A percentile compares a stretch with the other conserved stretches of the same genome.
phyloP scores from a whole-genome alignment of 768 basidiomycete genomes.

The Lactarius tabidus region DNA sequence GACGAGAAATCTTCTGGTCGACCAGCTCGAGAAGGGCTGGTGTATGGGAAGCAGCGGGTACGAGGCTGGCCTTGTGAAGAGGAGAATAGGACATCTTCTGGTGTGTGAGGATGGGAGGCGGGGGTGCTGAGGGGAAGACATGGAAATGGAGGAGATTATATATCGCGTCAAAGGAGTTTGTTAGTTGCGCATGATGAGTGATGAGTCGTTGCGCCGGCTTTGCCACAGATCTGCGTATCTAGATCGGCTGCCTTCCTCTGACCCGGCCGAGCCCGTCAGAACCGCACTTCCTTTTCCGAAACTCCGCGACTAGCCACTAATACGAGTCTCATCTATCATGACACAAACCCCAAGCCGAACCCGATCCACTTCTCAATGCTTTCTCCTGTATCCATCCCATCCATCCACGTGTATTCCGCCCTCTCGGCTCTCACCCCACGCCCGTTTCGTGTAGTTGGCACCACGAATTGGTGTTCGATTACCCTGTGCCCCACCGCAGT shows the following conservation, averaged over 20 bases:
- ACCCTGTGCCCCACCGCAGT: slow-evolving; percentile 1
- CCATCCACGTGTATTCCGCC: slow-evolving; percentile 11
- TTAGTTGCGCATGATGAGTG: not conserved
- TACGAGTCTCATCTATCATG: slow-evolving; percentile 4
- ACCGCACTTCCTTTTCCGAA: slow-evolving; percentile 6
- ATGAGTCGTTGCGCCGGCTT: not conserved
- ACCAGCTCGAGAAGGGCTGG: slow-evolving; percentile 66
- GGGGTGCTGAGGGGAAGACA: slow-evolving; percentile 22
- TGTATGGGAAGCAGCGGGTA: slow-evolving; percentile 59
- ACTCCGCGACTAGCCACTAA: slow-evolving; percentile 6
- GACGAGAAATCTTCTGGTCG: slow-evolving; percentile 55
- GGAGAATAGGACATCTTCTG: slow-evolving; percentile 31
- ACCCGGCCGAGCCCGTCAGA: slow-evolving; percentile 10
- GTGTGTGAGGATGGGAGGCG: slow-evolving; percentile 13
- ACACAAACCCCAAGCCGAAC: slow-evolving; percentile 8
- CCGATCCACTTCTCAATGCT: slow-evolving; percentile 3
- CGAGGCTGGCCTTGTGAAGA: slow-evolving; percentile 49
- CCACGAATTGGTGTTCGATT: not conserved
- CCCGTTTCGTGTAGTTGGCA: not conserved
- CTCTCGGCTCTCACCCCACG: not conserved
- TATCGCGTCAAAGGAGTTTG: slow-evolving; percentile 26
- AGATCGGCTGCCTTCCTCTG: slow-evolving; percentile 10
- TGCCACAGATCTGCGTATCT: not conserved
- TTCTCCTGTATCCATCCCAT: not conserved
- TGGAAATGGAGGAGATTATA: slow-evolving; percentile 26